These are phyloP conservation scores for Fusarium sacchari DNA, from an alignment of 2,329 filamentous ascomycete species.

Conservation along the genomic window DNA sequence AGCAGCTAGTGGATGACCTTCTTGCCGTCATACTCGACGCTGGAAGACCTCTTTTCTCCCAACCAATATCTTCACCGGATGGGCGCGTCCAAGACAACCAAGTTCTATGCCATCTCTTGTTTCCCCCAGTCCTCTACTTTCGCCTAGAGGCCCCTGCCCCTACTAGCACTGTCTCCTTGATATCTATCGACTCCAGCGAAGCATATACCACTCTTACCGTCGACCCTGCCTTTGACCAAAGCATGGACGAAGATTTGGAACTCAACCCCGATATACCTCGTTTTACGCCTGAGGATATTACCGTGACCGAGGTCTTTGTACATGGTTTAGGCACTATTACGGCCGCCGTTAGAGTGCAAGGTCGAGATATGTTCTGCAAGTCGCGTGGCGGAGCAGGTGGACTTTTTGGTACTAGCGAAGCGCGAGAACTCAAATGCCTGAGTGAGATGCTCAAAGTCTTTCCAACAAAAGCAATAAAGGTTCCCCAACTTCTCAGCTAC, in stretches of 20 bases:
- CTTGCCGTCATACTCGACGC: neutral
- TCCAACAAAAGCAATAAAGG: rapidly evolving
- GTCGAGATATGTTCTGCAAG: neutral
- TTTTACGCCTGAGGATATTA: neutral
- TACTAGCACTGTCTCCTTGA: rapidly evolving
- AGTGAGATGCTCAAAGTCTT: neutral
- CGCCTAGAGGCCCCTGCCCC: rapidly evolving
- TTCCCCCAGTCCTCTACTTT: neutral
- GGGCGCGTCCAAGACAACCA: no score
- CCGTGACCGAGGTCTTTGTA: rapidly evolving
- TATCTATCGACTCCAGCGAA: neutral
- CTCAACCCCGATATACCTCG: neutral
- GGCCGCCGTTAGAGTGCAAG: neutral
- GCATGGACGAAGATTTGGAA: neutral
- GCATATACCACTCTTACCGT: neutral
- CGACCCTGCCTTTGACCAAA: neutral
- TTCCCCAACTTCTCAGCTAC: neutral
- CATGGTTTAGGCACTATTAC: neutral
- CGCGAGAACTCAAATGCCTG: neutral
- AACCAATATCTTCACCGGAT: neutral
- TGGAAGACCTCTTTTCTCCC: neutral
- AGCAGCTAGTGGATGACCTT: neutral
- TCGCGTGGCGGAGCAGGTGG: neutral
- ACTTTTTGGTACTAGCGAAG: rapidly evolving
- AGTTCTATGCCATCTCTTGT: no score